Conservation (phyloP, 768 basidiomycete genomes). For the Tylopilus felleus region DNA sequence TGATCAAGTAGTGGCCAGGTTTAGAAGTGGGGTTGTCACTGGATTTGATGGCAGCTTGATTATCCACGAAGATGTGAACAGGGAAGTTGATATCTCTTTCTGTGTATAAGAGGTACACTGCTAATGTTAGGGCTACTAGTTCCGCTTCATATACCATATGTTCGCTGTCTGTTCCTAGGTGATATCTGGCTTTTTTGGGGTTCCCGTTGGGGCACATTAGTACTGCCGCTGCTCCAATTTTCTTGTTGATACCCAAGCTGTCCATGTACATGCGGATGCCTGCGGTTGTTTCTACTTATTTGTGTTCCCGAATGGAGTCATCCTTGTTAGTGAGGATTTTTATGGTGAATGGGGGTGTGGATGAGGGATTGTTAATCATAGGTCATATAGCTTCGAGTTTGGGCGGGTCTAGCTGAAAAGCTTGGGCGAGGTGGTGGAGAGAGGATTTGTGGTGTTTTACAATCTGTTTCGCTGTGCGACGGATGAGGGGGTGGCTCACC, state of each 20-base stretch:
- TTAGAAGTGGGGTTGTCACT: not conserved
- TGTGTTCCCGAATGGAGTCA: no score
- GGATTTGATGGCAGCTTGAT: not conserved
- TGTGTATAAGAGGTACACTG: not conserved
- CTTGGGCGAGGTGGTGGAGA: no score
- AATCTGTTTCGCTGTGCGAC: no score
- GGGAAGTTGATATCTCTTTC: not conserved
- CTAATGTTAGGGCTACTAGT: not conserved
- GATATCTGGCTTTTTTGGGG: not conserved
- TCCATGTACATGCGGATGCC: no score
- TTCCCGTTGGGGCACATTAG: not conserved
- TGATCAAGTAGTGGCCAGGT: not conserved
- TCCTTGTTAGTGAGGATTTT: no score
- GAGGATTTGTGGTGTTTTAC: no score
- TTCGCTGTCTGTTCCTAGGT: not conserved
- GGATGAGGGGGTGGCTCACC: no score
- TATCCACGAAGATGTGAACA: not conserved
- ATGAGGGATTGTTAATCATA: no score
- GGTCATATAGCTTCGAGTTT: no score
- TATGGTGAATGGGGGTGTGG: no score
- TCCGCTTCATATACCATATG: not conserved
- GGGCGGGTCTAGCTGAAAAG: no score
- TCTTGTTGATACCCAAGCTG: not conserved
- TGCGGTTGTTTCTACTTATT: no score
- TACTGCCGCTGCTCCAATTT: not conserved